Conservation (phyloP, 768 basidiomycete genomes). For the Termitomyces sp. region DNA sequence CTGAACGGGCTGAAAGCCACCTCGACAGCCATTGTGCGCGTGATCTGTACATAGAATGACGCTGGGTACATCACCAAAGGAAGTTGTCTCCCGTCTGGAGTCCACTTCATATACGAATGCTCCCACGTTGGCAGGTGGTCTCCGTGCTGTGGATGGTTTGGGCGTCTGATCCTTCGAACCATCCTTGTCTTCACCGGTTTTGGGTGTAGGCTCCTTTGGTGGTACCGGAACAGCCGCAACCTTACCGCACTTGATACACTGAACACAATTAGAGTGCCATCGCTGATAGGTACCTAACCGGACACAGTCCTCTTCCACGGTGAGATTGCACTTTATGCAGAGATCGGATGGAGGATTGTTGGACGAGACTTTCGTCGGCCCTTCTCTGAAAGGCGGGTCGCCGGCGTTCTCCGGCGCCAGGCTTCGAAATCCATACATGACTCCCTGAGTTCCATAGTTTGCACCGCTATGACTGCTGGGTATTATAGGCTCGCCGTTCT, state of each 20-base stretch:
- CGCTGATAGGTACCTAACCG: slow-evolving; percentile 93
- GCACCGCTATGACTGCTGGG: slow-evolving; percentile 37
- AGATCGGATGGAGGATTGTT: slow-evolving; percentile 83
- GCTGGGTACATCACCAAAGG: slow-evolving; percentile 72
- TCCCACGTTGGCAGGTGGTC: slow-evolving; percentile 79
- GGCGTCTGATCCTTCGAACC: slow-evolving; percentile 40
- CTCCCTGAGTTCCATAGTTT: slow-evolving; percentile 79
- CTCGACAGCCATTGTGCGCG: slow-evolving; percentile 58
- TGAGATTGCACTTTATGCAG: slow-evolving; percentile 83
- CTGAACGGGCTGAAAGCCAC: slow-evolving; percentile 89
- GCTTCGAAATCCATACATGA: slow-evolving; percentile 91
- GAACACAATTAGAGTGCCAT: slow-evolving; percentile 96
- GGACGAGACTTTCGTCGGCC: slow-evolving; percentile 51
- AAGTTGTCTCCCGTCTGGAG: slow-evolving; percentile 60
- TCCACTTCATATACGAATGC: slow-evolving; percentile 77
- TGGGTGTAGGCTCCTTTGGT: slow-evolving; percentile 53
- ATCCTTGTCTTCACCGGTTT: slow-evolving; percentile 51
- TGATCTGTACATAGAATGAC: slow-evolving; percentile 79
- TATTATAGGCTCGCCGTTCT: slow-evolving; percentile 60
- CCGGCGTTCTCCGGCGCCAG: slow-evolving; percentile 90
- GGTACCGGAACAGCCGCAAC: slow-evolving; percentile 58
- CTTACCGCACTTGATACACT: slow-evolving; percentile 79
- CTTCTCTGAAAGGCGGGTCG: slow-evolving; percentile 72
- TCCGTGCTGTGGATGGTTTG: slow-evolving; percentile 61
- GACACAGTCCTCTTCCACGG: slow-evolving; percentile 97